phyloP scores from a whole-genome alignment of 805 yeast genomes.

The Candida railenensis region DNA sequence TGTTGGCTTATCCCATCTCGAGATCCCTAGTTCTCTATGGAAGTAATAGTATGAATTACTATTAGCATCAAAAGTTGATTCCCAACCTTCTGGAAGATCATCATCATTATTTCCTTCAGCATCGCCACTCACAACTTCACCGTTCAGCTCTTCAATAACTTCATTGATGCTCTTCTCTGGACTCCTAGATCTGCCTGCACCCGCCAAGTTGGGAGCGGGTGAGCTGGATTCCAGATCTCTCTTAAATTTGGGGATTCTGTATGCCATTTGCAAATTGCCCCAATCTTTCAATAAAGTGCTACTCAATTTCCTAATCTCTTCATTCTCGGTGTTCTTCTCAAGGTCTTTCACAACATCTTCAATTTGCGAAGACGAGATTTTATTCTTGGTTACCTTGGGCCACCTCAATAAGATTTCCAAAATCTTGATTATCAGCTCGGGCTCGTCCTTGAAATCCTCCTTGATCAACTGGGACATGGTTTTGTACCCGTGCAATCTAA shows the following conservation, averaged over 20 bases:
- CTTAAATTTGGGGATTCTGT: constrained; percentile 67
- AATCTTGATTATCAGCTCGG: constrained; percentile 44
- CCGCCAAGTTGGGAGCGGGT: constrained; percentile 5
- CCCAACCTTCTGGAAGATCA: constrained; percentile 66
- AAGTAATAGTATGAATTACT: constrained; percentile 52
- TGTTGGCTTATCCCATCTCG: constrained; percentile 64
- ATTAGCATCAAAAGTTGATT: constrained; percentile 47
- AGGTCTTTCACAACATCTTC: constrained; percentile 59
- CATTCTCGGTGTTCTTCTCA: constrained; percentile 17
- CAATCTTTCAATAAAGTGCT: constrained; percentile 58
- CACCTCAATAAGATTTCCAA: constrained; percentile 55
- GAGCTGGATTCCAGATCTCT: constrained; percentile 8
- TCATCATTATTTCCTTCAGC: constrained; percentile 17
- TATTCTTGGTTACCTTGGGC: constrained; percentile 68
- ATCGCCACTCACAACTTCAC: neutral
- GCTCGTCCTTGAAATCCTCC: constrained; percentile 17
- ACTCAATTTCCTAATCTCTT: constrained; percentile 35
- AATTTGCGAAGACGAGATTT: constrained; percentile 70
- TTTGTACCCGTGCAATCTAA: constrained; percentile 84
- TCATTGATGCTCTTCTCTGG: constrained; percentile 4
- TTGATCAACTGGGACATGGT: constrained; percentile 64
- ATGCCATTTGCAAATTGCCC: constrained; percentile 77
- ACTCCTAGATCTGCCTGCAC: constrained; percentile 4
- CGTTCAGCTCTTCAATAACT: neutral
- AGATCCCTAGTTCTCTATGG: constrained; percentile 44